Conservation (phyloP, 2,329 filamentous ascomycete genomes). For the Aureobasidium zeae region DNA sequence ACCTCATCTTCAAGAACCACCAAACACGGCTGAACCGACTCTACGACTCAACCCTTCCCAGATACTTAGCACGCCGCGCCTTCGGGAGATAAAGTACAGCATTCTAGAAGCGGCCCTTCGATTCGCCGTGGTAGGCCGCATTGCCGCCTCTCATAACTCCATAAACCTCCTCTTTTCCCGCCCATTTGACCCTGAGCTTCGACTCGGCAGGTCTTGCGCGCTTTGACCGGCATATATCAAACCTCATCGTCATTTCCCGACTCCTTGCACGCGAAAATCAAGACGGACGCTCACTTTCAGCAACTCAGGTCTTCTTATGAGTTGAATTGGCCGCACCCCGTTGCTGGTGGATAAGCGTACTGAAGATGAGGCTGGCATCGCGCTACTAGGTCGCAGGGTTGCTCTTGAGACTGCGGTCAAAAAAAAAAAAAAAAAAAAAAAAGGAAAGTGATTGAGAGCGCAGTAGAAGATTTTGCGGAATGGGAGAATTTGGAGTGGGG, state of each 20-base stretch:
- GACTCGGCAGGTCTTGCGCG: neutral
- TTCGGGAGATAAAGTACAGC: neutral
- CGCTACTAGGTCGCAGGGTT: neutral
- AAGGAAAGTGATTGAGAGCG: neutral
- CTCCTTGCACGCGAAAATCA: neutral
- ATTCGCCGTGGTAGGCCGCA: neutral
- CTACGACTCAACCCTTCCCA: neutral
- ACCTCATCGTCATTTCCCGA: neutral
- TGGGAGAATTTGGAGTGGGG: conserved; percentile 8
- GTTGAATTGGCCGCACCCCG: neutral
- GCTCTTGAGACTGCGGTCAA: neutral
- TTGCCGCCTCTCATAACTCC: neutral
- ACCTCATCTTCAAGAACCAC: neutral
- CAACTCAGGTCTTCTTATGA: neutral
- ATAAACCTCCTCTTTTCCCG: neutral
- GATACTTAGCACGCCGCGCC: neutral
- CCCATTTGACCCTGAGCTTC: neutral
- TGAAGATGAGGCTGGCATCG: neutral
- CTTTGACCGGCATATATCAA: neutral
- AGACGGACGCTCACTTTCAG: neutral
- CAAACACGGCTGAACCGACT: neutral
- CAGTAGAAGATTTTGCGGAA: conserved; percentile 4
- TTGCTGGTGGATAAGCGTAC: neutral
- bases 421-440: neutral
- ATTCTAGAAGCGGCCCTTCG: neutral